Conservation (phyloP, 495 filamentous ascomycete genomes). For the Aspergillus cristatus region DNA sequence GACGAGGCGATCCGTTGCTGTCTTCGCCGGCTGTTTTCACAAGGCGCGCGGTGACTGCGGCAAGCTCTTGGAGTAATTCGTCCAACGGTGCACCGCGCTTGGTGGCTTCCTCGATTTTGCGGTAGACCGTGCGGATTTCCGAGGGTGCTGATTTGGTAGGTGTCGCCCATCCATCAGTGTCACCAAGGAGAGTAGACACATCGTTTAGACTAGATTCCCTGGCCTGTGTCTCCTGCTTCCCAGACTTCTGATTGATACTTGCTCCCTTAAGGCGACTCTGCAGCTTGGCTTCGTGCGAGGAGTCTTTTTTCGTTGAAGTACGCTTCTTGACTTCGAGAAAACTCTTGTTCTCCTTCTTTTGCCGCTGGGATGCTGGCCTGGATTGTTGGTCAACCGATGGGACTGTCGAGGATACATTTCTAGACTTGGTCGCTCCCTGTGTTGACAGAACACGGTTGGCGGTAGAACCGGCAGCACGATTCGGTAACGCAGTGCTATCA, state of each 20-base stretch:
- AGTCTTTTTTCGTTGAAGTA: too few species aligned
- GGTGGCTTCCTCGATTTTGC: slow-evolving; percentile 16
- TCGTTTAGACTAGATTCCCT: too few species aligned
- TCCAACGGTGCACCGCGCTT: slow-evolving; percentile 14
- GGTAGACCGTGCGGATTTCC: slow-evolving; percentile 14
- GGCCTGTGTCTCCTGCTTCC: too few species aligned
- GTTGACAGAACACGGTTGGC: not conserved
- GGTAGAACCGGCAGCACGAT: not conserved
- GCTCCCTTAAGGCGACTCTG: too few species aligned
- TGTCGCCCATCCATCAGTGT: slow-evolving; percentile 2
- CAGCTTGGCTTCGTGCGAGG: too few species aligned
- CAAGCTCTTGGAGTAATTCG: slow-evolving; percentile 15
- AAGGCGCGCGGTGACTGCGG: slow-evolving; percentile 10
- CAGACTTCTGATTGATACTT: too few species aligned
- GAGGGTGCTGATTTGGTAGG: slow-evolving; percentile 5
- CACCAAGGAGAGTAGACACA: not conserved
- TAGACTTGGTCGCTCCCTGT: slow-evolving; percentile 1
- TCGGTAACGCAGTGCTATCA: not conserved
- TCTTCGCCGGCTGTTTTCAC: slow-evolving; percentile 4
- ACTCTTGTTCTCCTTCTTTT: not conserved
- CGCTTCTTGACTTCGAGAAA: too few species aligned
- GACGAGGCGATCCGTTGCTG: not conserved
- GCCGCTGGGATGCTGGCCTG: not conserved
- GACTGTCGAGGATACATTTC: not conserved
- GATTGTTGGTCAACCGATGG: not conserved